These are phyloP conservation scores for Lactifluus volemus DNA, from an alignment of 768 basidiomycete species.

Conservation along the genomic window DNA sequence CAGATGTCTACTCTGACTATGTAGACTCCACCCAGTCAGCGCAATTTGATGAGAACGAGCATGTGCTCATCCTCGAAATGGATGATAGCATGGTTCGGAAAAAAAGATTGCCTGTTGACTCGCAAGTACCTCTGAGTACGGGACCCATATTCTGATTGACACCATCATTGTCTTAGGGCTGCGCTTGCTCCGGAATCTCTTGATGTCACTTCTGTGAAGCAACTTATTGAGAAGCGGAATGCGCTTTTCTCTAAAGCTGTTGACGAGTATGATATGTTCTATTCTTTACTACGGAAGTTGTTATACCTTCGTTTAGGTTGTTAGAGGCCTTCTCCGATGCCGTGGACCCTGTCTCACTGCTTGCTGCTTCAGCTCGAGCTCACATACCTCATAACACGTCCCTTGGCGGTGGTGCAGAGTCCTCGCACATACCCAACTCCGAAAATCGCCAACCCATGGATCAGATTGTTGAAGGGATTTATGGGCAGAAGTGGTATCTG, in stretches of 20 bases:
- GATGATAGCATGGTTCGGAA: conserved; percentile 30
- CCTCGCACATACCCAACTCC: conserved; percentile 28
- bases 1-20: not conserved
- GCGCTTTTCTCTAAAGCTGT: conserved; percentile 34
- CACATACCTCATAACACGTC: conserved; percentile 63
- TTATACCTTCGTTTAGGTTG: conserved; percentile 36
- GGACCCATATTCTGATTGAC: not conserved
- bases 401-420: conserved; percentile 6
- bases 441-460: conserved; percentile 50
- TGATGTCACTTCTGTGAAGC: conserved; percentile 11
- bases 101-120: not conserved
- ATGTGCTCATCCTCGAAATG: conserved; percentile 45
- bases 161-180: not conserved
- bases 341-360: conserved; percentile 54
- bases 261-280: conserved; percentile 36
- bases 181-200: conserved; percentile 9
- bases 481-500: conserved; percentile 53
- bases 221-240: conserved; percentile 15
- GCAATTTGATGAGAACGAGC: conserved; percentile 33
- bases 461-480: conserved; percentile 49
- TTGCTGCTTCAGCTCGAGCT: conserved; percentile 59
- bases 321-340: conserved; percentile 40
- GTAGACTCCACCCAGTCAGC: conserved; percentile 20
- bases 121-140: conserved; percentile 4
- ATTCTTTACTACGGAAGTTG: conserved; percentile 18